Evolutionary conservation across 495 filamentous ascomycete genomes (phyloP).

Genomic region (Aspergillus kassunensis): DNA sequence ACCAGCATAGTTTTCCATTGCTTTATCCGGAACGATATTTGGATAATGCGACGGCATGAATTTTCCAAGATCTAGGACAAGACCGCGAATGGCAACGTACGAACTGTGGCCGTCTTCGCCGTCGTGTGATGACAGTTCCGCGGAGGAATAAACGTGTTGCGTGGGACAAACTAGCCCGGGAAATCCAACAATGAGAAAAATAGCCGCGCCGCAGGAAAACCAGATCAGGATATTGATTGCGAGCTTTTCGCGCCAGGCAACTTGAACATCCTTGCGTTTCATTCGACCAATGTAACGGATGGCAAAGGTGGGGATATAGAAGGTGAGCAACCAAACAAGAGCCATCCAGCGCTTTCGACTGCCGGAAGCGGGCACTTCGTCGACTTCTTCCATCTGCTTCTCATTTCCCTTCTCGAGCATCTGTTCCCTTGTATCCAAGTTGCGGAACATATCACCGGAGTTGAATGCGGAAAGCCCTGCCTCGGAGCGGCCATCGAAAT

Average conservation of each 20-base stretch:
- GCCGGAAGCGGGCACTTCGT: slow-evolving; percentile 71
- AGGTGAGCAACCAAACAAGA: slow-evolving; percentile 82
- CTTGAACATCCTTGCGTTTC: slow-evolving; percentile 87
- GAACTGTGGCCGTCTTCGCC: slow-evolving; percentile 63
- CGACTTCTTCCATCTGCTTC: slow-evolving; percentile 84
- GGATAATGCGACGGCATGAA: slow-evolving; percentile 83
- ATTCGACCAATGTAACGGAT: slow-evolving; percentile 78
- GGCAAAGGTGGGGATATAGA: slow-evolving; percentile 78
- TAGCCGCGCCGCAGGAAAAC: slow-evolving; percentile 70
- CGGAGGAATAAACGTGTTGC: slow-evolving; percentile 78
- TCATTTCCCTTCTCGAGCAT: slow-evolving; percentile 96
- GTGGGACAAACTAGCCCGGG: slow-evolving; percentile 85
- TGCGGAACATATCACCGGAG: slow-evolving; percentile 95
- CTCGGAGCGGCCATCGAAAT: slow-evolving; percentile 82
- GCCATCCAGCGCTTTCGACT: slow-evolving; percentile 89
- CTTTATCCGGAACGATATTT: slow-evolving; percentile 59
- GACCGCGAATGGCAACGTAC: slow-evolving; percentile 79
- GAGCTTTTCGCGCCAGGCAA: slow-evolving; percentile 94
- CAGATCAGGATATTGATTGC: slow-evolving; percentile 99
- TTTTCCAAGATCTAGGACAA: slow-evolving; percentile 76
- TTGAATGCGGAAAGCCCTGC: slow-evolving; percentile 85
- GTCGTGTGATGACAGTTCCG: slow-evolving; percentile 68
- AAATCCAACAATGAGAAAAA: slow-evolving; percentile 88
- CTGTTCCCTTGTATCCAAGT: slow-evolving; percentile 86
- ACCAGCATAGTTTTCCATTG: slow-evolving; percentile 76